phyloP scores from a whole-genome alignment of 495 filamentous ascomycete species.

The Annulohypoxylon maeteangense region DNA sequence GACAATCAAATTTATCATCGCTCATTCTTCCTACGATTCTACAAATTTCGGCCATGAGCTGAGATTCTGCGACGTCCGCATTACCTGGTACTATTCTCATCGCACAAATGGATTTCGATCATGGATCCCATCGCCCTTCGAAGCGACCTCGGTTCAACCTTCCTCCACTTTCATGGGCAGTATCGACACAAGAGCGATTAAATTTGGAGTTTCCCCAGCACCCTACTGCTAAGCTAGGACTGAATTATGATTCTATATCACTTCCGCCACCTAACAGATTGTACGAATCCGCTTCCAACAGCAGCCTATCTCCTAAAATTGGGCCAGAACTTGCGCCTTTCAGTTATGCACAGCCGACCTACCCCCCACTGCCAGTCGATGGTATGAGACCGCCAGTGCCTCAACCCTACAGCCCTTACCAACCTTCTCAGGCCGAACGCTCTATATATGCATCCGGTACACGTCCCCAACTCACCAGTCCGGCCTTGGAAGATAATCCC shows the following conservation, averaged over 20 bases:
- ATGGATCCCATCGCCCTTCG: not conserved
- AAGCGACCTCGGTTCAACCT: not conserved
- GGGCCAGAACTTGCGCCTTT: no score
- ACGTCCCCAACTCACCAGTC: not conserved
- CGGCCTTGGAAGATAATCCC: not conserved
- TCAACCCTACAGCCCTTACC: not conserved
- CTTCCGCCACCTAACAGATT: no score
- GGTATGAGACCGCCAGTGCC: no score
- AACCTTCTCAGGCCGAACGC: not conserved
- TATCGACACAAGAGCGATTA: not conserved
- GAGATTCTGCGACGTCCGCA: not conserved
- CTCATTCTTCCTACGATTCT: no score
- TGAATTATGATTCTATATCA: not conserved
- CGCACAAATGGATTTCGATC: not conserved
- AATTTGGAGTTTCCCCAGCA: not conserved
- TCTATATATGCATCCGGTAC: not conserved
- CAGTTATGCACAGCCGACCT: no score
- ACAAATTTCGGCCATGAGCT: no score
- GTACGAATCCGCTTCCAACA: no score
- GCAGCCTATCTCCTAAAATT: no score
- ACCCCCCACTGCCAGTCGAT: no score
- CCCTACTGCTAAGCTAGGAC: not conserved
- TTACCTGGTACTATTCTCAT: not conserved
- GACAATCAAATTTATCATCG: no score
- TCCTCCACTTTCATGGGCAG: not conserved